phyloP scores from a whole-genome alignment of 139 green algal species.

The Chlorella vulgaris region DNA sequence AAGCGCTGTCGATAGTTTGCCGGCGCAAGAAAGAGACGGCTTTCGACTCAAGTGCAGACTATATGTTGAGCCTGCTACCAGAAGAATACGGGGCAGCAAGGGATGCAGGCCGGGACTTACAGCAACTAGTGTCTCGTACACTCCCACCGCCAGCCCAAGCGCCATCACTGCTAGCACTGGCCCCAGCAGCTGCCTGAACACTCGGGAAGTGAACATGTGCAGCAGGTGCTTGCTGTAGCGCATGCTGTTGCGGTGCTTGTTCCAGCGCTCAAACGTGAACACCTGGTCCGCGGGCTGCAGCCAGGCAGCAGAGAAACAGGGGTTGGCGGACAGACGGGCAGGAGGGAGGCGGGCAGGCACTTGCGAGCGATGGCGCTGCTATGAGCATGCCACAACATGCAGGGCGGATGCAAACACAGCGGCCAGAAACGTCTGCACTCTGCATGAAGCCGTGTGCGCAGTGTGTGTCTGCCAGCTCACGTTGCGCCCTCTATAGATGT shows the following conservation, averaged over 20 bases:
- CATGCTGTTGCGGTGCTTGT: constrained; percentile 32
- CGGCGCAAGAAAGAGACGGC: too few species aligned
- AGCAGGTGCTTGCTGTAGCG: constrained; percentile 46
- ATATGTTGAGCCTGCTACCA: too few species aligned
- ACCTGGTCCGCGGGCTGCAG: constrained; percentile 22
- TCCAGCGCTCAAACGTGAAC: constrained; percentile 48
- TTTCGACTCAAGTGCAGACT: too few species aligned
- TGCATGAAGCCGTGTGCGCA: too few species aligned
- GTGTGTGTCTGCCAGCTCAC: not conserved
- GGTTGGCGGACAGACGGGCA: not conserved
- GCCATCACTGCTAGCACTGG: constrained; percentile 36
- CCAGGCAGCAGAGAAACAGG: not conserved
- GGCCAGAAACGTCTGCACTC: not conserved
- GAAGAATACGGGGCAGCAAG: too few species aligned
- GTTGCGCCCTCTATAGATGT: constrained; percentile 22
- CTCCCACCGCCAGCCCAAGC: constrained; percentile 27
- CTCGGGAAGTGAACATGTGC: constrained; percentile 43
- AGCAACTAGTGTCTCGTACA: constrained; percentile 35
- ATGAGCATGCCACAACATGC: too few species aligned
- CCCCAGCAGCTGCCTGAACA: constrained; percentile 33
- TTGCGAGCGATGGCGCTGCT: too few species aligned
- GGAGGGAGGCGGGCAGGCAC: too few species aligned
- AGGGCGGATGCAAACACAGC: too few species aligned
- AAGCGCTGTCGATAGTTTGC: too few species aligned
- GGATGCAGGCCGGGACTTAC: not conserved